Evolutionary conservation across 2,329 filamentous ascomycete species (phyloP).

Genomic region (Cladosporium sp.): DNA sequence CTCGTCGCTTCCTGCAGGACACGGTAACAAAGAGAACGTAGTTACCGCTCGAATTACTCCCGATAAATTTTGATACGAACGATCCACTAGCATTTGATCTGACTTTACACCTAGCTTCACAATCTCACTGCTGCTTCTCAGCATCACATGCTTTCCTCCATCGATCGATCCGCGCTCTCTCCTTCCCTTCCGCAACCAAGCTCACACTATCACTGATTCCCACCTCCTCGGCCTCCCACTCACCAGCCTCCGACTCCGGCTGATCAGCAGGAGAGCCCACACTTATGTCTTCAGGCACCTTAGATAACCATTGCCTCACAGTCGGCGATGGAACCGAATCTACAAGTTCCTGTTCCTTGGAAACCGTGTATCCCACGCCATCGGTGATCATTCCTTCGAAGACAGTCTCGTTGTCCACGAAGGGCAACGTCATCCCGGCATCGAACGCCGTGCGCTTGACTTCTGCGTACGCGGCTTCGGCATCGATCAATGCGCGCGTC

Average conservation of each 20-base stretch:
- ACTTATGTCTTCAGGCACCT: neutral
- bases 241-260: slow-evolving; percentile 6
- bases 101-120: neutral
- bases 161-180: slow-evolving; percentile 18
- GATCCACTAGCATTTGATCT: neutral
- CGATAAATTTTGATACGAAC: no score
- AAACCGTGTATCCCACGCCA: neutral
- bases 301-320: slow-evolving; percentile 1
- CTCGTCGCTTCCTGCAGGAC: no score
- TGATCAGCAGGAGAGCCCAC: neutral
- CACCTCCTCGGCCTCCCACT: slow-evolving; percentile 15
- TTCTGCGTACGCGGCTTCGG: slow-evolving; percentile 16
- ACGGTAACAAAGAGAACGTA: neutral
- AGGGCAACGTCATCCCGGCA: slow-evolving; percentile 11
- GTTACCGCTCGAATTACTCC: neutral
- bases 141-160: slow-evolving; percentile 13
- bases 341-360: slow-evolving; percentile 1
- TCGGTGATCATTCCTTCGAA: neutral
- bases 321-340: neutral
- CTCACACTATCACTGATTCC: slow-evolving; percentile 20
- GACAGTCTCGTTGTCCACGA: slow-evolving; percentile 13
- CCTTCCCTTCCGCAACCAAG: slow-evolving; percentile 18
- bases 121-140: neutral
- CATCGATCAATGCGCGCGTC: slow-evolving; percentile 17
- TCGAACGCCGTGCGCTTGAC: slow-evolving; percentile 13